Percentiles rank a stretch among this genome's conserved stretches.
These are phyloP conservation scores for Aspergillus ruber DNA, from an alignment of 2,329 filamentous ascomycete species.

Conservation along the genomic window DNA sequence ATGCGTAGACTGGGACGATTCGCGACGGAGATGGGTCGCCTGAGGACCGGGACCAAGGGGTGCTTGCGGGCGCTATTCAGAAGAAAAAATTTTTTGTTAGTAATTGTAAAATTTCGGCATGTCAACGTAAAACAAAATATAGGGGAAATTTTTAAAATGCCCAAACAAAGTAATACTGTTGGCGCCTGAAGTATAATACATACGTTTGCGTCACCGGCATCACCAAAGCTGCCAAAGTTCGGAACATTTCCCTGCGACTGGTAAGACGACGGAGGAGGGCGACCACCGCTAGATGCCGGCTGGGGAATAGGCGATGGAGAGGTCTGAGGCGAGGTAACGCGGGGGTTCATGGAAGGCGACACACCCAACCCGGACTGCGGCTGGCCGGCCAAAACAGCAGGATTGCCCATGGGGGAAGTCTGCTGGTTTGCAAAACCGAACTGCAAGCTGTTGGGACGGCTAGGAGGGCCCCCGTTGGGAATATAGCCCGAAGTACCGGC, in stretches of 20 bases:
- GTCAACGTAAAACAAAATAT: no score
- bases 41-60: conserved; percentile 57
- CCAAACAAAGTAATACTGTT: no score
- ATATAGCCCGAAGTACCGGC: conserved; percentile 69
- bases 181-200: conserved; percentile 28
- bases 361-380: conserved; percentile 37
- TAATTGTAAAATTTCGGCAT: conserved; percentile 15
- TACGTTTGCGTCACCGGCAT: conserved; percentile 63
- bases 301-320: conserved; percentile 93
- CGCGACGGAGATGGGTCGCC: conserved; percentile 73
- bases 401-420: conserved; percentile 58
- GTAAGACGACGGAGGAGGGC: conserved; percentile 73
- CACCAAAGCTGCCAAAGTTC: conserved; percentile 76
- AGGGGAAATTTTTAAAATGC: no score
- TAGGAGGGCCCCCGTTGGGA: conserved; percentile 66
- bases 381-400: conserved; percentile 42
- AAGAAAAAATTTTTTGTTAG: conserved; percentile 55
- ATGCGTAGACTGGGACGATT: conserved; percentile 78
- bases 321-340: conserved; percentile 73
- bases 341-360: conserved; percentile 57
- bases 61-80: conserved; percentile 48
- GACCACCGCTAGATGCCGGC: conserved; percentile 72
- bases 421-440: conserved; percentile 71
- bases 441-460: conserved; percentile 57
- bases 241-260: conserved; percentile 65